Conservation (phyloP, 768 basidiomycete genomes). For the Steccherinum ochraceum region DNA sequence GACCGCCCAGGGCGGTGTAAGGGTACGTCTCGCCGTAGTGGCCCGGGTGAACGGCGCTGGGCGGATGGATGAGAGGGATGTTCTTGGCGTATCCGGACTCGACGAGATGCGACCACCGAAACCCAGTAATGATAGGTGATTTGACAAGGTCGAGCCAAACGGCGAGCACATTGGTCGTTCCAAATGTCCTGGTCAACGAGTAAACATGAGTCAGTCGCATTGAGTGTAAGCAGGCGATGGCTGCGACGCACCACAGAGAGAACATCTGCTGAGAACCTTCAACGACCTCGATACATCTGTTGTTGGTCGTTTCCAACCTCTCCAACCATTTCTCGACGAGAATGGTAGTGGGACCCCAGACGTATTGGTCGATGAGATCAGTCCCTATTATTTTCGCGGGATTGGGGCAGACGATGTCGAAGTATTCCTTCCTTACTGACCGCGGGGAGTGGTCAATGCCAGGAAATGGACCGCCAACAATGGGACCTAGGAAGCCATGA, state of each 20-base stretch:
- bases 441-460: slow-evolving; percentile 31
- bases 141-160: slow-evolving; percentile 43
- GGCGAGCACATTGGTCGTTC: slow-evolving; percentile 51
- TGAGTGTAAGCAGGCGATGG: neutral
- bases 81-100: slow-evolving; percentile 43
- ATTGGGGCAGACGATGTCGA: slow-evolving; percentile 41
- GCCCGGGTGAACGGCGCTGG: slow-evolving; percentile 41
- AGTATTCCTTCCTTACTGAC: slow-evolving; percentile 41
- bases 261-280: slow-evolving; percentile 36
- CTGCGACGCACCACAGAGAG: slow-evolving; percentile 40
- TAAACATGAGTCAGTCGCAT: neutral
- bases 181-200: slow-evolving; percentile 16
- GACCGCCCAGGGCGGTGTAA: slow-evolving; percentile 35
- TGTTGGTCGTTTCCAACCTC: slow-evolving; percentile 33
- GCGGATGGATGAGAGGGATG: slow-evolving; percentile 29
- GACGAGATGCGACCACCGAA: slow-evolving; percentile 59
- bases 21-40: slow-evolving; percentile 33
- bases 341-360: slow-evolving; percentile 25
- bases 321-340: slow-evolving; percentile 41
- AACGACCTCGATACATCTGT: slow-evolving; percentile 44
- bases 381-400: slow-evolving; percentile 23
- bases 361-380: slow-evolving; percentile 16
- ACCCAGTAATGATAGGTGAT: slow-evolving; percentile 39
- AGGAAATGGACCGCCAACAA: slow-evolving; percentile 34
- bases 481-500: slow-evolving; percentile 37